Evolutionary conservation across 345 rosid species (phyloP), one percentile per base, ranked within the genome.

Genomic region (Gossypium stocksii): DNA sequence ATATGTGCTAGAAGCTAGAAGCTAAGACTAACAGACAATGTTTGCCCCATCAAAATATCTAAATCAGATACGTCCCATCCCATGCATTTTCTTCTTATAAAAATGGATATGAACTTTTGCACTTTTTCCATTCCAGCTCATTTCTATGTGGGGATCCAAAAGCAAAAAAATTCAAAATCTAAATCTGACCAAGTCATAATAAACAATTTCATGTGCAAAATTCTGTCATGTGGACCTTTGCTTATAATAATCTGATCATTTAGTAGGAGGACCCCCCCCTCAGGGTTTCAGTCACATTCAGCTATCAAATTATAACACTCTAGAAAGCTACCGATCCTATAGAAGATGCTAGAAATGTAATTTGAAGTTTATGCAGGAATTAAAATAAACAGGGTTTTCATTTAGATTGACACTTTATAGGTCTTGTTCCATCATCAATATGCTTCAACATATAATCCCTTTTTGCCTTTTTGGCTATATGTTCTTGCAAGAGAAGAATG

Each of bases 181-280:
- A 56, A 20, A 34, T 19, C 27, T 56, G 60, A 56, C 44, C 1
- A 7, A 7, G 19, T 34, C 3, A 6, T 52, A 16, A 4, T 17
- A 63, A 65, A 11, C 49, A 65, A 43, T 20, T 43, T 11, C 52
- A 65, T 43, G 70, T 65, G 70, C 70, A 65, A 65, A 65, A 65
- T 34, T n/a, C 13, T 52, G 51, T 65, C 16, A 19, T 19, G 49
- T 27, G 65, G 65, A 60, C 65, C 65, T 9, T 57, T 29, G 14
- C 23, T 11, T n/a, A 25, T n/a, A 54, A 2, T 20, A 19, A 0
- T 57, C 15, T 3, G 62, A 1, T 23, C 17, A 59, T 58, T 22
- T 13, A 27, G 14, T 2, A 61, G 44, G 19, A 14, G 43, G 65
- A 60, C n/a, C 65, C 65, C 34, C 41, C 38, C 38, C 34, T 5